Percentiles rank a stretch among this genome's conserved stretches.
Conservation (phyloP, 768 basidiomycete genomes). For the Hirschioporus abietinus region DNA sequence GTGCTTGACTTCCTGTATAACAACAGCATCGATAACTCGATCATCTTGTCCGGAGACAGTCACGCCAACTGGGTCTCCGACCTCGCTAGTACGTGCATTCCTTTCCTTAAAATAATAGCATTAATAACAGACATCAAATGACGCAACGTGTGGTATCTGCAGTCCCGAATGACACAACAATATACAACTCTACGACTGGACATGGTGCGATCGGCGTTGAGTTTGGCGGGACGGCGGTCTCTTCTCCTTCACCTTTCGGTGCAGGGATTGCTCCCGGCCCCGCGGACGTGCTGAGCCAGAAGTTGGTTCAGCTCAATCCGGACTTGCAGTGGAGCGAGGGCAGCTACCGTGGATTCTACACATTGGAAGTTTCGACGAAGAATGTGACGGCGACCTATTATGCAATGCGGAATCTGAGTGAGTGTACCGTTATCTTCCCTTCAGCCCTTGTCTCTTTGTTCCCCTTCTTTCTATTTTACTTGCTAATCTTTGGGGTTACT, state of each 20-base stretch:
- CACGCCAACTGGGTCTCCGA: slow-evolving; percentile 27
- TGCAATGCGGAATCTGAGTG: slow-evolving; percentile 17
- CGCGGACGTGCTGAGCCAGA: slow-evolving; percentile 6
- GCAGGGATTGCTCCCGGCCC: slow-evolving; percentile 14
- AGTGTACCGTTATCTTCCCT: slow-evolving; percentile 11
- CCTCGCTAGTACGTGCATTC: slow-evolving; percentile 12
- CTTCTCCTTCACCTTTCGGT: slow-evolving; percentile 18
- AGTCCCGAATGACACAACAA: slow-evolving; percentile 13
- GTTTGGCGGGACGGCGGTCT: slow-evolving; percentile 27
- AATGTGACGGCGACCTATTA: slow-evolving; percentile 25
- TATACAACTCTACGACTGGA: slow-evolving; percentile 18
- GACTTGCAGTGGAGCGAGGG: slow-evolving; percentile 25
- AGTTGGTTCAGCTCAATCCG: slow-evolving; percentile 12
- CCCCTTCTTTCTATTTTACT: neutral
- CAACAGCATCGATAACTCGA: slow-evolving; percentile 23
- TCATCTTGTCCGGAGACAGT: slow-evolving; percentile 25
- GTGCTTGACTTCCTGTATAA: slow-evolving; percentile 21
- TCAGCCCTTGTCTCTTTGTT: neutral
- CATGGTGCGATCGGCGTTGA: slow-evolving; percentile 22
- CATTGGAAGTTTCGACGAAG: slow-evolving; percentile 17
- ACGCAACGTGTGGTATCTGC: neutral
- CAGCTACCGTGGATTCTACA: slow-evolving; percentile 24
- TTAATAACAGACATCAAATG: neutral
- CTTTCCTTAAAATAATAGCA: neutral
- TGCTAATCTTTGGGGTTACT: neutral